These are phyloP conservation scores for Candida dajiaensis DNA, from an alignment of 805 yeast genomes.

Conservation along the genomic window DNA sequence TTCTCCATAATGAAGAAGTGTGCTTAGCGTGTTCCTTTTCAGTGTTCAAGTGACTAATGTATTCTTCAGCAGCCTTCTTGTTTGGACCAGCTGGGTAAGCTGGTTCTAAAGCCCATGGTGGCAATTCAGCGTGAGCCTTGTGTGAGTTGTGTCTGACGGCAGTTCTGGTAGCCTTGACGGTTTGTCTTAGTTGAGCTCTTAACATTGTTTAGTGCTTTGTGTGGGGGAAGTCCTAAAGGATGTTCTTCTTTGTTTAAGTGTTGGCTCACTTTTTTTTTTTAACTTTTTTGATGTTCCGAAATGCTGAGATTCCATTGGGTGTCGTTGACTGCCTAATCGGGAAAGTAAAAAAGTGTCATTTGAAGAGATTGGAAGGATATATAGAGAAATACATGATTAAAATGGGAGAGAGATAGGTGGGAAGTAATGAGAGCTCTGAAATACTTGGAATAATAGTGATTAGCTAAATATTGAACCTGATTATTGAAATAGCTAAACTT, in stretches of 20 bases:
- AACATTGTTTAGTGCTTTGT: constrained; percentile 31
- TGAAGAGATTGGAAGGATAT: too few relatives aligned
- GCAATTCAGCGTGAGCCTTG: constrained; percentile 24
- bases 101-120: constrained; percentile 39
- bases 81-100: constrained; percentile 37
- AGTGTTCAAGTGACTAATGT: constrained; percentile 53
- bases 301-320: constrained; percentile 14
- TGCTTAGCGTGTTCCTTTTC: constrained; percentile 73
- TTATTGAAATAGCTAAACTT: too few relatives aligned
- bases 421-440: too few relatives aligned
- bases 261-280: constrained; percentile 11
- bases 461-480: too few relatives aligned
- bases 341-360: too few relatives aligned
- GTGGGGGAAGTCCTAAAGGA: too few relatives aligned
- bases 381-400: too few relatives aligned
- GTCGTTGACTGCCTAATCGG: constrained; percentile 16
- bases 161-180: constrained; percentile 19
- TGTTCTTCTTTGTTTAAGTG: background rate
- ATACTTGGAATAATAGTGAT: too few relatives aligned
- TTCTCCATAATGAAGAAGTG: constrained; percentile 79
- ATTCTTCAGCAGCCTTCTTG: constrained; percentile 56
- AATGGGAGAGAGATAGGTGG: too few relatives aligned
- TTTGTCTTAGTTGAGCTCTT: constrained; percentile 34
- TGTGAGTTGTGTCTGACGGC: constrained; percentile 18
- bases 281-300: background rate